phyloP scores from a whole-genome alignment of 2,329 filamentous ascomycete species.

The Ceratocystis variospora region DNA sequence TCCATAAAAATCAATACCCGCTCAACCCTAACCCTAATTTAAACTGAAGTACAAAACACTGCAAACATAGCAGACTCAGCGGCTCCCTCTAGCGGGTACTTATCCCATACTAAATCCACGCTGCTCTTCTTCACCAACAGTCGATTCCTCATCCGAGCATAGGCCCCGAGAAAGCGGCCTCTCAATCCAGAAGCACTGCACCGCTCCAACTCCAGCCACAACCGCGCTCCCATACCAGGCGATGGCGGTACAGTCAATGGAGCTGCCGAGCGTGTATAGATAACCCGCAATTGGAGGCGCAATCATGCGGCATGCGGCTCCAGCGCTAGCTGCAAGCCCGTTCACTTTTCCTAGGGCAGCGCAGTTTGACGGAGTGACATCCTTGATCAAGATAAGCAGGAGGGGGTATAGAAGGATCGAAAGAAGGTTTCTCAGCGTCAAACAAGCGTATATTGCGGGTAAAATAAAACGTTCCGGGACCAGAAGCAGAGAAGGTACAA shows the following conservation, averaged over 20 bases:
- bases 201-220: slow-evolving; percentile 41
- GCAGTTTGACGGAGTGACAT: slow-evolving; percentile 41
- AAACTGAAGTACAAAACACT: too few relatives aligned
- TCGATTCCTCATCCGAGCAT: slow-evolving; percentile 23
- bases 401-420: slow-evolving; percentile 53
- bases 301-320: slow-evolving; percentile 52
- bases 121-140: not conserved
- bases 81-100: too few relatives aligned
- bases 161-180: slow-evolving; percentile 22
- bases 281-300: slow-evolving; percentile 52
- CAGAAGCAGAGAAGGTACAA: slow-evolving; percentile 45
- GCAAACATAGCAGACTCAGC: not conserved
- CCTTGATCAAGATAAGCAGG: slow-evolving; percentile 53
- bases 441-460: slow-evolving; percentile 44
- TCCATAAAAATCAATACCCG: not conserved
- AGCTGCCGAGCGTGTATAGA: slow-evolving; percentile 45
- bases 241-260: slow-evolving; percentile 43
- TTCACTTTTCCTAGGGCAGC: slow-evolving; percentile 50
- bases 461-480: slow-evolving; percentile 39
- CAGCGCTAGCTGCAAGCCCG: slow-evolving; percentile 50
- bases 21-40: too few relatives aligned
- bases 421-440: slow-evolving; percentile 45
- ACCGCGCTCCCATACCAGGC: slow-evolving; percentile 50
- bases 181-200: slow-evolving; percentile 46
- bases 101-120: too few relatives aligned